Evolutionary conservation across 2,329 filamentous ascomycete genomes (phyloP).

Genomic region (Pseudogymnoascus pannorum): DNA sequence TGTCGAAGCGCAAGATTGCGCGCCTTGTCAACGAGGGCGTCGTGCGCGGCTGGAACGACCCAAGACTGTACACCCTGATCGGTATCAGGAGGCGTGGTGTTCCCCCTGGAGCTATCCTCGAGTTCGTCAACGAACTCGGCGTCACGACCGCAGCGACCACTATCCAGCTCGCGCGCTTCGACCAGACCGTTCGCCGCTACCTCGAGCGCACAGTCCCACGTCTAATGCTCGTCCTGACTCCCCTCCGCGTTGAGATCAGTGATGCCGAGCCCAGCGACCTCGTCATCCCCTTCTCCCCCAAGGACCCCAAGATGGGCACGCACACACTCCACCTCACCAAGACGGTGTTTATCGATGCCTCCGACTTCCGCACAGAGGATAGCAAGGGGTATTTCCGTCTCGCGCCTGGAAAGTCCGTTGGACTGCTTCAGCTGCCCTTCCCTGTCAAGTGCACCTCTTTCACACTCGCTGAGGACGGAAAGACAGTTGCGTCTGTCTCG

Average conservation of each 20-base stretch:
- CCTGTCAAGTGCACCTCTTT: slow-evolving; percentile 63
- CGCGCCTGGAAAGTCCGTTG: slow-evolving; percentile 66
- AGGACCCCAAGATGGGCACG: slow-evolving; percentile 61
- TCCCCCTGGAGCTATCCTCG: slow-evolving; percentile 78
- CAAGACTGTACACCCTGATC: slow-evolving; percentile 80
- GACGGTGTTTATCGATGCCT: slow-evolving; percentile 77
- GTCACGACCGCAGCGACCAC: slow-evolving; percentile 76
- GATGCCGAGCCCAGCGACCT: slow-evolving; percentile 62
- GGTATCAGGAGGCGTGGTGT: slow-evolving; percentile 77
- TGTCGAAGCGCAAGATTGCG: slow-evolving; percentile 78
- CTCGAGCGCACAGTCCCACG: slow-evolving; percentile 83
- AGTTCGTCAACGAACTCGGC: slow-evolving; percentile 85
- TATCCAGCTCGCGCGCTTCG: slow-evolving; percentile 76
- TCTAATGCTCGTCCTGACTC: slow-evolving; percentile 83
- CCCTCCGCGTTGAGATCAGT: slow-evolving; percentile 74
- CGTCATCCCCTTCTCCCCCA: slow-evolving; percentile 73
- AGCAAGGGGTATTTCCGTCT: slow-evolving; percentile 71
- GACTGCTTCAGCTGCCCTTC: slow-evolving; percentile 63
- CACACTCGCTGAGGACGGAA: slow-evolving; percentile 57
- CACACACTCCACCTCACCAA: slow-evolving; percentile 60
- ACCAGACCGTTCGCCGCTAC: slow-evolving; percentile 76
- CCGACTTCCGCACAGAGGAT: slow-evolving; percentile 68
- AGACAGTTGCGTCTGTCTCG: slow-evolving; percentile 54
- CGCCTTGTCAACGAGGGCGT: slow-evolving; percentile 70
- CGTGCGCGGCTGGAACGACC: slow-evolving; percentile 87